Percentiles rank a stretch among this genome's conserved stretches.
Evolutionary conservation across 2,329 filamentous ascomycete genomes (phyloP).

Genomic region (Coniella vitis): DNA sequence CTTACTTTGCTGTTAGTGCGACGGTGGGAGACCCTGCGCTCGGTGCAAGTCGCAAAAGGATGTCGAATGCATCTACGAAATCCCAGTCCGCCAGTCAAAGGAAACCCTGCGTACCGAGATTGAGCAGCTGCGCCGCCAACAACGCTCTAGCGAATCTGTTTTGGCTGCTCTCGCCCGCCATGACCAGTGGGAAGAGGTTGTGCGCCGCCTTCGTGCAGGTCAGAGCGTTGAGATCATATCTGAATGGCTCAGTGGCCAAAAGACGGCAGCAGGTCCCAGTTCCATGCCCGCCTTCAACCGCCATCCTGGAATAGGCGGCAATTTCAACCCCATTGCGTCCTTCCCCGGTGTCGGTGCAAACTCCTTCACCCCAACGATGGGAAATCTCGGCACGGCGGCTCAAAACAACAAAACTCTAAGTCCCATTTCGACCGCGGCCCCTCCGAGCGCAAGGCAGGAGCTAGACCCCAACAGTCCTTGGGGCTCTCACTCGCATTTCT

Average conservation of each 20-base stretch:
- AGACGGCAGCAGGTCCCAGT: slow-evolving; percentile 15
- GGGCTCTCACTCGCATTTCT: slow-evolving; percentile 30
- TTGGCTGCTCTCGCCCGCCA: slow-evolving; percentile 46
- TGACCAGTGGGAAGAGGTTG: slow-evolving; percentile 46
- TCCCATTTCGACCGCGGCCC: slow-evolving; percentile 26
- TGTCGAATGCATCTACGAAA: slow-evolving; percentile 53
- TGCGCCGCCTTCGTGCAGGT: slow-evolving; percentile 46
- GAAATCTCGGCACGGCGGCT: background rate
- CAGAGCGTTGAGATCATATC: slow-evolving; percentile 49
- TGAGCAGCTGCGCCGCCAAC: slow-evolving; percentile 46
- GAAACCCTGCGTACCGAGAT: slow-evolving; percentile 55
- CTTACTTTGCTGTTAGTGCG: slow-evolving; percentile 38
- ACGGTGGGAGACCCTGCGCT: slow-evolving; percentile 49
- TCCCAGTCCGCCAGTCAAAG: slow-evolving; percentile 58
- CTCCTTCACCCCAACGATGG: slow-evolving; percentile 24
- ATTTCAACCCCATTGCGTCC: slow-evolving; percentile 23
- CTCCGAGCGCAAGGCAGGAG: slow-evolving; percentile 29
- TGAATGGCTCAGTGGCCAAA: slow-evolving; percentile 40
- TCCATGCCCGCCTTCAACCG: slow-evolving; percentile 25
- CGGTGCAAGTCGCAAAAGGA: slow-evolving; percentile 50
- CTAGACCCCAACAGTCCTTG: slow-evolving; percentile 40
- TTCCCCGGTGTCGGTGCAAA: slow-evolving; percentile 24
- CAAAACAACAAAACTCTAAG: slow-evolving; percentile 20
- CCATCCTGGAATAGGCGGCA: slow-evolving; percentile 23
- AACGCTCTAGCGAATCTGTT: slow-evolving; percentile 49